Conservation (phyloP, 208 protist genomes). For the Trypanosoma platydactyli region DNA sequence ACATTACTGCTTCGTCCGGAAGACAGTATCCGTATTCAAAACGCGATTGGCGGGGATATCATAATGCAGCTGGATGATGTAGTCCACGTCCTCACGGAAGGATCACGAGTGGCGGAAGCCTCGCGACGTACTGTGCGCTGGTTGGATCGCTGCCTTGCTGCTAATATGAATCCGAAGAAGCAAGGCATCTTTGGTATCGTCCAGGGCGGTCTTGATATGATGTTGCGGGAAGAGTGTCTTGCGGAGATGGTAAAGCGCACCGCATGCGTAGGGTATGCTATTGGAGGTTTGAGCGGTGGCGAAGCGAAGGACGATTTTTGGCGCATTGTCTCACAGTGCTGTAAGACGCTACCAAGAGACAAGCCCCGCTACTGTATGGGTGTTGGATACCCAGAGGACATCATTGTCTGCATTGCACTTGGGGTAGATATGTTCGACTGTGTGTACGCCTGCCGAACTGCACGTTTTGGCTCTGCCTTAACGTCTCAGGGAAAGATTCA, state of each 20-base stretch:
- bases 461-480: slow-evolving; percentile 95
- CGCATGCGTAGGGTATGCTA: slow-evolving; percentile 97
- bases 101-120: slow-evolving; percentile 95
- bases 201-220: slow-evolving; percentile 94
- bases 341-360: slow-evolving; percentile 82
- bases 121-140: slow-evolving; percentile 96
- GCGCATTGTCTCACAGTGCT: slow-evolving; percentile 92
- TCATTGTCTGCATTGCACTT: slow-evolving; percentile 97
- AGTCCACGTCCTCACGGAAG: slow-evolving; percentile 86
- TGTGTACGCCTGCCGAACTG: slow-evolving; percentile 98
- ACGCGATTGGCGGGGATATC: slow-evolving; percentile 98
- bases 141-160: slow-evolving; percentile 97
- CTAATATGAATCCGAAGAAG: slow-evolving; percentile 89
- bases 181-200: slow-evolving; percentile 99
- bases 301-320: slow-evolving; percentile 98
- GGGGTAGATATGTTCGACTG: slow-evolving; percentile 99
- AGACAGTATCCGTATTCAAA: slow-evolving; percentile 98
- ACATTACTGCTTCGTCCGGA: slow-evolving; percentile 97
- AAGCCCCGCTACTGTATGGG: slow-evolving; percentile 99
- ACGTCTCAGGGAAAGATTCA: slow-evolving; percentile 85
- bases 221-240: slow-evolving; percentile 91
- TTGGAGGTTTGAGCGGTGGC: slow-evolving; percentile 98
- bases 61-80: slow-evolving; percentile 99
- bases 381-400: slow-evolving; percentile 98
- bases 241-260: slow-evolving; percentile 92